phyloP scores from a whole-genome alignment of 805 yeast species.

The Metschnikowia orientalis region DNA sequence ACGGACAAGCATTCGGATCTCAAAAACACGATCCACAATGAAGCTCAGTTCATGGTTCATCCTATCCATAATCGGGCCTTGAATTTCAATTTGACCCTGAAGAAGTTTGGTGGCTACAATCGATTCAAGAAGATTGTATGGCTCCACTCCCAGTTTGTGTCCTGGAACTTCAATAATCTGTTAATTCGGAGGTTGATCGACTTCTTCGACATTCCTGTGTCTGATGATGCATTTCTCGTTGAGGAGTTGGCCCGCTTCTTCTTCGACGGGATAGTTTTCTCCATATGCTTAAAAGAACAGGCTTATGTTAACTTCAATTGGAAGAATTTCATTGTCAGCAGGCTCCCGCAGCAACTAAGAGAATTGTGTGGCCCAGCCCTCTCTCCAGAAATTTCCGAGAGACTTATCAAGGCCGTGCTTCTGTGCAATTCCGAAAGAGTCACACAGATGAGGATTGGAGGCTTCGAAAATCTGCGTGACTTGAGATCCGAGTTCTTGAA shows the following conservation, averaged over 20 bases:
- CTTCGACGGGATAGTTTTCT: constrained; percentile 21
- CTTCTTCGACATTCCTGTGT: constrained; percentile 8
- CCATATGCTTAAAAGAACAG: constrained; percentile 19
- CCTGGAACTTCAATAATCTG: constrained; percentile 21
- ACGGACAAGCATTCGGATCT: constrained; percentile 3
- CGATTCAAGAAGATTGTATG: constrained; percentile 25
- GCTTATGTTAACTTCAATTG: constrained; percentile 30
- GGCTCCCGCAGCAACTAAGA: constrained; percentile 25
- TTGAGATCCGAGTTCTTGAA: constrained; percentile 27
- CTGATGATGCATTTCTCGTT: constrained; percentile 13
- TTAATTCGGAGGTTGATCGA: constrained; percentile 9
- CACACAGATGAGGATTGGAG: constrained; percentile 9
- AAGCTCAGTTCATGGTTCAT: neutral
- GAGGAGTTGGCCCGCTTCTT: constrained; percentile 19
- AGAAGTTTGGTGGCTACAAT: constrained; percentile 15
- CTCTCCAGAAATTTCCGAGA: constrained; percentile 4
- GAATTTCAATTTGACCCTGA: constrained; percentile 8
- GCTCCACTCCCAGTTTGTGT: constrained; percentile 23
- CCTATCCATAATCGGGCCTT: constrained; percentile 1
- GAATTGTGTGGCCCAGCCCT: constrained; percentile 6
- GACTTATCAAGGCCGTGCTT: constrained; percentile 6
- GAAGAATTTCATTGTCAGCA: constrained; percentile 31
- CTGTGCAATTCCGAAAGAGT: constrained; percentile 5
- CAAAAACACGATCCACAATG: neutral
- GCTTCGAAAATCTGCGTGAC: constrained; percentile 19